A percentile compares a stretch with the other conserved stretches of the same genome.
phyloP scores from a whole-genome alignment of 1,284 basidiomycete species.

The Austropuccinia psidii region DNA sequence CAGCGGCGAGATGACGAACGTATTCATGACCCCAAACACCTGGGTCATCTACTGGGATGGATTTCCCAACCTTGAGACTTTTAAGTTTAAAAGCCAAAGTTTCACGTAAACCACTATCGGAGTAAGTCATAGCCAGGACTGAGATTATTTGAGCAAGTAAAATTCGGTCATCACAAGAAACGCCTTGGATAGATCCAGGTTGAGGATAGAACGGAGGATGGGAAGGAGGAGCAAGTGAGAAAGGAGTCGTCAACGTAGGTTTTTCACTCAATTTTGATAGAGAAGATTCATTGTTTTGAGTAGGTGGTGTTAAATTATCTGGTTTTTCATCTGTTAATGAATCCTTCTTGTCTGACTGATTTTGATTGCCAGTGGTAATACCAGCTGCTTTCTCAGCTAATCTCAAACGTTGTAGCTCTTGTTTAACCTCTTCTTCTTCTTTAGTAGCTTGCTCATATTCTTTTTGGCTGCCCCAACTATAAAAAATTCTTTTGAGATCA shows the following conservation, averaged over 20 bases:
- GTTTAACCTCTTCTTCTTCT: constrained; percentile 58
- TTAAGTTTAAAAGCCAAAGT: constrained; percentile 85
- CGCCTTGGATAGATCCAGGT: constrained; percentile 35
- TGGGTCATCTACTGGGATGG: constrained; percentile 69
- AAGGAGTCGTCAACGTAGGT: not conserved
- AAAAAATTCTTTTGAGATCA: constrained; percentile 55
- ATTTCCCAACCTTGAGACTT: constrained; percentile 49
- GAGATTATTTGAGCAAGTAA: constrained; percentile 98
- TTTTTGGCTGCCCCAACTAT: constrained; percentile 29
- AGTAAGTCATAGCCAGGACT: constrained; percentile 99
- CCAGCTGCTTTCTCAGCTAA: constrained; percentile 13
- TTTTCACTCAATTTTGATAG: not conserved
- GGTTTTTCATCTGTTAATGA: not conserved
- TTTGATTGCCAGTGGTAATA: not conserved
- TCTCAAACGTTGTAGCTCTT: constrained; percentile 59
- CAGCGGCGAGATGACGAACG: constrained; percentile 90
- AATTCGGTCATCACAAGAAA: constrained; percentile 54
- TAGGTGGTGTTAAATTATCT: not conserved
- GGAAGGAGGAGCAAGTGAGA: not conserved
- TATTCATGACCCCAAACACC: constrained; percentile 99
- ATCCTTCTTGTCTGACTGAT: constrained; percentile 19
- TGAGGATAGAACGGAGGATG: constrained; percentile 30
- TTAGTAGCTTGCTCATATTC: constrained; percentile 18
- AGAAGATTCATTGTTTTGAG: not conserved
- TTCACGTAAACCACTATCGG: constrained; percentile 87